These are phyloP conservation scores for Fusarium sp. DNA, from an alignment of 2,329 filamentous ascomycete genomes.

Conservation along the genomic window DNA sequence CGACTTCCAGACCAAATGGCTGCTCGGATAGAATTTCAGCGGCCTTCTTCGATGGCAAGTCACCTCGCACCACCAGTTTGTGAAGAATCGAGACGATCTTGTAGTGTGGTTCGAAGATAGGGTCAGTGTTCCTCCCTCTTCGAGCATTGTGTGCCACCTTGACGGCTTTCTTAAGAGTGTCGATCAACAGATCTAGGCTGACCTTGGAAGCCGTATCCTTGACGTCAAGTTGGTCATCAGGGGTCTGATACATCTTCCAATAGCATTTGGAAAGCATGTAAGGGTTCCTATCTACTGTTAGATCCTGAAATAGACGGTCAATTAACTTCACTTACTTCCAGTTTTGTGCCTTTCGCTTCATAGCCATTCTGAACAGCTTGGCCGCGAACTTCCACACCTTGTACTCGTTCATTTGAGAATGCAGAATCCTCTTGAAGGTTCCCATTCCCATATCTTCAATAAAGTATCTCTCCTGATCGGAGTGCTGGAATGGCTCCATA, in stretches of 20 bases:
- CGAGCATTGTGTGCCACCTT: constrained; percentile 62
- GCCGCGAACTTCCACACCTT: constrained; percentile 72
- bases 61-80: constrained; percentile 75
- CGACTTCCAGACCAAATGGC: constrained; percentile 58
- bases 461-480: constrained; percentile 67
- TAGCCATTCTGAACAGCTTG: constrained; percentile 66
- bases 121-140: constrained; percentile 73
- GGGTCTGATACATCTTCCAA: constrained; percentile 71
- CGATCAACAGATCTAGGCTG: constrained; percentile 55
- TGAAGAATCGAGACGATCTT: constrained; percentile 85
- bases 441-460: constrained; percentile 62
- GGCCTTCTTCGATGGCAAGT: constrained; percentile 60
- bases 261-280: constrained; percentile 72
- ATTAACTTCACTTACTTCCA: constrained; percentile 62
- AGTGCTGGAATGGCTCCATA: constrained; percentile 69
- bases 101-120: constrained; percentile 90
- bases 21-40: constrained; percentile 66
- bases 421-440: constrained; percentile 63
- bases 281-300: constrained; percentile 57
- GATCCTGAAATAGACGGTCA: background rate
- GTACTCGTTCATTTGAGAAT: constrained; percentile 68
- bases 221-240: constrained; percentile 55
- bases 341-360: constrained; percentile 63
- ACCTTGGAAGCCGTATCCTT: constrained; percentile 54
- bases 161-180: constrained; percentile 63